Evolutionary conservation across 2,329 filamentous ascomycete genomes (phyloP), one percentile per base, ranked within the genome.

Genomic region (Colletotrichum chlorophyti): DNA sequence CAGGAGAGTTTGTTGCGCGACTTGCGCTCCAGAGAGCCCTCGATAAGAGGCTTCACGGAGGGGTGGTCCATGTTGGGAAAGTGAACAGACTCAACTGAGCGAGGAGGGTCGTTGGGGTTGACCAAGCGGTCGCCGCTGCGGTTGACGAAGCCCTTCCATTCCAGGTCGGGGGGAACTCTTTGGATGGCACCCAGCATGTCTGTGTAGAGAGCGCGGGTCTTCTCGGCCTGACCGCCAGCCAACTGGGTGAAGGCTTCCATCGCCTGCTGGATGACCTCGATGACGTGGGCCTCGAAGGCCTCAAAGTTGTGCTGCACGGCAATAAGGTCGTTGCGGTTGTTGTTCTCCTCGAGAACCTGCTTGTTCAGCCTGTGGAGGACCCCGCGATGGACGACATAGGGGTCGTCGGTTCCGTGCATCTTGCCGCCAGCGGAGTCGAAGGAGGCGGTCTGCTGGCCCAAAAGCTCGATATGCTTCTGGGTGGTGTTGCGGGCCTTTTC

Each of bases 301-400:
- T 89, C 81, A 71, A 98, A 97, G 72, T 91, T 91, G 76, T 90
- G 88, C 76, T 99, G 95, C n/a, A 97, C 90, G 9, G 89, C 84
- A 62, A 99, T 83, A 55, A 98, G 83, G 71, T 99, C 95, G 71
- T 96, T 91, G 64, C 89, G 87, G 77, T 96, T 94, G 79, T 93
- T 96, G 82, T 99, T 99, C 79, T 99, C 95, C 70, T 97, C 92
- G 42, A 91, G 80, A 31, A 98, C 85, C 78, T 99, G 95, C 79
- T 91, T 94, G 82, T 91, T 88, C 53, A 99, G 81, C 38, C 93
- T 88, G 77, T 97, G 85, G 64, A 91, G 77, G 57, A 97, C 87
- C 59, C 91, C 91, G 27, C 94, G 88, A 67, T 89, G 86, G 41
- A 98, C 73, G 54, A 98, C 83, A 70, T 98, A 99, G 5, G 95